Conservation (phyloP, 306 rosid genomes). For the Lathyrus sativus region DNA sequence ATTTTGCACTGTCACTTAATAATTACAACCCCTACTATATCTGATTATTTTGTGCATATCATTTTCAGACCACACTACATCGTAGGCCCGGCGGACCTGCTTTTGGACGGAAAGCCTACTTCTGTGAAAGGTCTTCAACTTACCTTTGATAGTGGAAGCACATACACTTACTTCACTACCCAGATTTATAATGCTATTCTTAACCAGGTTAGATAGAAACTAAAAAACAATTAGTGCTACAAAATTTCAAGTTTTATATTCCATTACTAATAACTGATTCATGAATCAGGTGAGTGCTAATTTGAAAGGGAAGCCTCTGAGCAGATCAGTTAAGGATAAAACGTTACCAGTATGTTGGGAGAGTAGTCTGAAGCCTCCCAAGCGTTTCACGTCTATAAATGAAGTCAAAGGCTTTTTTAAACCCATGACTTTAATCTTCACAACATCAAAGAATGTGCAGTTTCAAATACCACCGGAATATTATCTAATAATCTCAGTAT, state of each 20-base stretch:
- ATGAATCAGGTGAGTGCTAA: constrained; percentile 53
- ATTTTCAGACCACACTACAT: constrained; percentile 59
- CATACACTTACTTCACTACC: constrained; percentile 76
- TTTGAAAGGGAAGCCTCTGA: constrained; percentile 61
- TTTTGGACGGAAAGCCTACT: constrained; percentile 58
- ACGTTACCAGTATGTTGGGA: constrained; percentile 79
- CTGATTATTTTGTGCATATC: too few relatives aligned
- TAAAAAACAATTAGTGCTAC: neutral
- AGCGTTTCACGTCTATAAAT: constrained; percentile 53
- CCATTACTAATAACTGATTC: constrained; percentile 15
- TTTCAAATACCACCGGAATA: constrained; percentile 57
- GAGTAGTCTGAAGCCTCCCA: constrained; percentile 52
- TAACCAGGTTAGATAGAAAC: constrained; percentile 54
- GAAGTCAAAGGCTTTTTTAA: constrained; percentile 57
- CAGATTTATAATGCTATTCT: constrained; percentile 46
- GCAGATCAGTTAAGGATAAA: constrained; percentile 43
- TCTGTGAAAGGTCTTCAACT: constrained; percentile 51
- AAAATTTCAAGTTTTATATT: neutral
- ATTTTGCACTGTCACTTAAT: neutral
- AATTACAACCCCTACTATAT: too few relatives aligned
- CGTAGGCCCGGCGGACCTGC: constrained; percentile 72
- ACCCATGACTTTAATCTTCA: constrained; percentile 57
- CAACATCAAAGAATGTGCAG: constrained; percentile 42
- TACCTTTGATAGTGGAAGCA: constrained; percentile 86
- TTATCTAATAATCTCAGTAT: constrained; percentile 70